Evolutionary conservation across 352 stramenopile species (phyloP).

Genomic region (Plasmopara muralis): DNA sequence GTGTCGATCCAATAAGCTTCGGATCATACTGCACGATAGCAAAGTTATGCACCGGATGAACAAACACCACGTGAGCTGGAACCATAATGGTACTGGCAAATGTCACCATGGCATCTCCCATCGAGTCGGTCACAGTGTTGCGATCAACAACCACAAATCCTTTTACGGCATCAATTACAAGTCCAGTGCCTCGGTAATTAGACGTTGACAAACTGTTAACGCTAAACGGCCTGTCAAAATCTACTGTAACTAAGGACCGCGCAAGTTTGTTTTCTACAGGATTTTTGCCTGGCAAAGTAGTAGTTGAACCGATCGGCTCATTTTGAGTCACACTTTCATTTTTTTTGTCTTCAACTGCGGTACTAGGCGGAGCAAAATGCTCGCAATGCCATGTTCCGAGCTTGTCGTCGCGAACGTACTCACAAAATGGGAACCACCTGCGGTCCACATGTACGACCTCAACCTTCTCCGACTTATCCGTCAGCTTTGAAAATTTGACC

Average conservation of each 20-base stretch:
- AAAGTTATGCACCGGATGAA: constrained; percentile 91
- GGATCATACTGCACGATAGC: constrained; percentile 89
- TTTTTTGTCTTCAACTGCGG: constrained; percentile 3
- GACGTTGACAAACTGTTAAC: constrained; percentile 81
- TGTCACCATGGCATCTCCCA: constrained; percentile 86
- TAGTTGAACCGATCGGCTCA: constrained; percentile 60
- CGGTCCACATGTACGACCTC: constrained; percentile 86
- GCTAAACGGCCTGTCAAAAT: constrained; percentile 81
- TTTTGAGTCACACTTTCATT: constrained; percentile 12
- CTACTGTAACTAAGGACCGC: constrained; percentile 77
- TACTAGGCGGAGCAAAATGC: constrained; percentile 33
- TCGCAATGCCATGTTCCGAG: constrained; percentile 75
- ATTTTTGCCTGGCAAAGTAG: constrained; percentile 77
- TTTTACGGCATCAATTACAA: constrained; percentile 83
- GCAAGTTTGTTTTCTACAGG: constrained; percentile 73
- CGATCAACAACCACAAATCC: constrained; percentile 89
- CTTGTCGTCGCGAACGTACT: constrained; percentile 73
- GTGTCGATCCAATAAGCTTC: constrained; percentile 75
- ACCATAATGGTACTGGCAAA: constrained; percentile 89
- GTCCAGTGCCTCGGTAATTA: constrained; percentile 80
- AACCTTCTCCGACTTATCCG: constrained; percentile 71
- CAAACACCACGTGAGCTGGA: constrained; percentile 83
- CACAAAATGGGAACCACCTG: constrained; percentile 88
- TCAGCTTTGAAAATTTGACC: constrained; percentile 77
- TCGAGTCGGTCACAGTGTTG: constrained; percentile 86